A percentile compares a stretch with the other conserved stretches of the same genome.
Evolutionary conservation across 2,329 filamentous ascomycete species (phyloP).

Genomic region (Fusarium anguioides): DNA sequence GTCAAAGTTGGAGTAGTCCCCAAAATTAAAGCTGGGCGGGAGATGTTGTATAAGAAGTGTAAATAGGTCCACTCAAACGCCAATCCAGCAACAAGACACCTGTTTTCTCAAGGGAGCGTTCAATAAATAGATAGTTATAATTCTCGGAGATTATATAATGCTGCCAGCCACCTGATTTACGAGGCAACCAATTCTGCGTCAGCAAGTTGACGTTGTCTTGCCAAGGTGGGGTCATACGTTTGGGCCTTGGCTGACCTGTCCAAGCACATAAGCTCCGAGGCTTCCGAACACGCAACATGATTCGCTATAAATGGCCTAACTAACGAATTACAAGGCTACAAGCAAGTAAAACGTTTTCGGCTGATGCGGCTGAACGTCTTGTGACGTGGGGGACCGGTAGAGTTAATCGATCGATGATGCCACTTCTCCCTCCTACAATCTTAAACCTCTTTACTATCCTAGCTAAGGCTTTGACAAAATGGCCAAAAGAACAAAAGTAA

Average conservation of each 20-base stretch:
- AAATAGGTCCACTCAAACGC: too few relatives aligned
- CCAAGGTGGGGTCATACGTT: constrained; percentile 1
- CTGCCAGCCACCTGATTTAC: too few relatives aligned
- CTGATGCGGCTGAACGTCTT: background rate
- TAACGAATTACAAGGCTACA: background rate
- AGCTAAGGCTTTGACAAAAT: background rate
- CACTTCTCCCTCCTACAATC: background rate
- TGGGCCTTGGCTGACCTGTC: too few relatives aligned
- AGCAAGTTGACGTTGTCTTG: background rate
- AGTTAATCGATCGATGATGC: background rate
- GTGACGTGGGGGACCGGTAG: background rate
- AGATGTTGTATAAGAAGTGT: too few relatives aligned
- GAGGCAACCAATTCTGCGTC: too few relatives aligned
- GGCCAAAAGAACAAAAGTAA: background rate
- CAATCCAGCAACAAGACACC: too few relatives aligned
- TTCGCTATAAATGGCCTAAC: background rate
- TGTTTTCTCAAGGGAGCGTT: too few relatives aligned
- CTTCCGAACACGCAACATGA: constrained; percentile 4
- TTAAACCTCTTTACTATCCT: too few relatives aligned
- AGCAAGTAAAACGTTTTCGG: background rate
- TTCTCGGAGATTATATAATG: too few relatives aligned
- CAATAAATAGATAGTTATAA: too few relatives aligned
- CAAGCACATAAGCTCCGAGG: background rate
- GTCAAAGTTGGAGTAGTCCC: too few relatives aligned
- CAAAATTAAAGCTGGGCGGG: too few relatives aligned